Conservation (phyloP, 495 filamentous ascomycete genomes). For the Aspergillus indologenus region DNA sequence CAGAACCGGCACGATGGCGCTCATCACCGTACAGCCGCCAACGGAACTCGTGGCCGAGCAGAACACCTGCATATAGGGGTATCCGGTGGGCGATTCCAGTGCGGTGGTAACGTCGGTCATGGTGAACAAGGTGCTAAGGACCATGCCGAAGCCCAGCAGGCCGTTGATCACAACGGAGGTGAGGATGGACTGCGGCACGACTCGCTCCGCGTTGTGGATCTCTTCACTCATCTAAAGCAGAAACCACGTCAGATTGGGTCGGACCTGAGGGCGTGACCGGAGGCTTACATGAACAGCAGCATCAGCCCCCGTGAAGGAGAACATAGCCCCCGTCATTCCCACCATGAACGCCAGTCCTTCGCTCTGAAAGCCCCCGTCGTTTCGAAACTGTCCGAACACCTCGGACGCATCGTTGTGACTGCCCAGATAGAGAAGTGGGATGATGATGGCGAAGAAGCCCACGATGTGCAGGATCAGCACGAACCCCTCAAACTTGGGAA, state of each 20-base stretch:
- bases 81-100: slow-evolving; percentile 35
- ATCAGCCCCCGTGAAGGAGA: slow-evolving; percentile 39
- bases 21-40: slow-evolving; percentile 43
- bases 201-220: slow-evolving; percentile 40
- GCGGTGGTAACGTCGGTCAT: slow-evolving; percentile 37
- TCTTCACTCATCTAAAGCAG: slow-evolving; percentile 52
- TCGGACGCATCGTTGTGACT: slow-evolving; percentile 34
- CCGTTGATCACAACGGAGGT: slow-evolving; percentile 46
- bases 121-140: slow-evolving; percentile 48
- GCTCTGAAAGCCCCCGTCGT: slow-evolving; percentile 42
- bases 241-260: too few species aligned
- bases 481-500: slow-evolving; percentile 43
- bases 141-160: slow-evolving; percentile 45
- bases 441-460: slow-evolving; percentile 50
- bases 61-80: slow-evolving; percentile 51
- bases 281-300: slow-evolving; percentile 37
- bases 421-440: slow-evolving; percentile 45
- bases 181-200: slow-evolving; percentile 48
- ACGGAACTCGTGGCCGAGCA: slow-evolving; percentile 34
- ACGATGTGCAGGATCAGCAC: slow-evolving; percentile 47
- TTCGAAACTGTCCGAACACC: slow-evolving; percentile 48
- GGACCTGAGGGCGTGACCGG: neutral
- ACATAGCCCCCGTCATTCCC: slow-evolving; percentile 38
- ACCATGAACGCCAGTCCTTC: slow-evolving; percentile 42
- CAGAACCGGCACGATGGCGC: slow-evolving; percentile 40